Base-by-base conservation (phyloP, 1,139 yeast species). In the Geotrichum klebahnii region DNA sequence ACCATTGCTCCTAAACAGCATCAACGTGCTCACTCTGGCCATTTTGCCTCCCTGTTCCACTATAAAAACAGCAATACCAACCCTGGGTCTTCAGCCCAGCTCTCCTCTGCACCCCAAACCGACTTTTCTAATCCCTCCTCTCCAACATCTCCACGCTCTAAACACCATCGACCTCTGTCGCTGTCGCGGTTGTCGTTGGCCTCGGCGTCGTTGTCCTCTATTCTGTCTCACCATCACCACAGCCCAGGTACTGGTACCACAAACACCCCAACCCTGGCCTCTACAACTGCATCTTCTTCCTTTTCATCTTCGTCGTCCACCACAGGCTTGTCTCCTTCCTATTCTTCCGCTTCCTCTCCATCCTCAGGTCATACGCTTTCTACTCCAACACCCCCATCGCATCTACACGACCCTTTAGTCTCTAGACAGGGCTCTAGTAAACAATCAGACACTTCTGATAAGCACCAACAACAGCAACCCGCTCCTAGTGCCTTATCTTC, bases 21-120 rank as follows among this genome's bases (percentile, higher is more conserved):
- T 26, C 43, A 39, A 29, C 43, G 43, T n/a, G 28, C 31, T 3
- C 31, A 39, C 10, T 39, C 43, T n/a, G 20, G 43, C 43, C 43
- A 26, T 16, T 14, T 39, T 12, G 32, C 43, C n/a, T 39, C 43
- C 17, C 17, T 39, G 33, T 24, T 26, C 10, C 32, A 33, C 19
- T 24, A 14, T 24, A 26, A 6, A 26, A 26, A 26, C 29, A 26
- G 29, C 29, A n/a, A n/a, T n/a, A n/a, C n/a, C n/a, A n/a, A n/a
- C n/a, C n/a, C n/a, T n/a, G n/a, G n/a, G n/a, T n/a, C n/a, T n/a
- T n/a, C n/a, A n/a, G n/a, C n/a, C n/a, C n/a, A n/a, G n/a, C n/a
- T n/a, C n/a, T n/a, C n/a, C n/a, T n/a, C n/a, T n/a, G n/a, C n/a
- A n/a, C n/a, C n/a, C n/a, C n/a, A n/a, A n/a, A n/a, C n/a, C n/a